Base-by-base conservation (phyloP, 495 filamentous ascomycete species). In the Platismatia glauca region DNA sequence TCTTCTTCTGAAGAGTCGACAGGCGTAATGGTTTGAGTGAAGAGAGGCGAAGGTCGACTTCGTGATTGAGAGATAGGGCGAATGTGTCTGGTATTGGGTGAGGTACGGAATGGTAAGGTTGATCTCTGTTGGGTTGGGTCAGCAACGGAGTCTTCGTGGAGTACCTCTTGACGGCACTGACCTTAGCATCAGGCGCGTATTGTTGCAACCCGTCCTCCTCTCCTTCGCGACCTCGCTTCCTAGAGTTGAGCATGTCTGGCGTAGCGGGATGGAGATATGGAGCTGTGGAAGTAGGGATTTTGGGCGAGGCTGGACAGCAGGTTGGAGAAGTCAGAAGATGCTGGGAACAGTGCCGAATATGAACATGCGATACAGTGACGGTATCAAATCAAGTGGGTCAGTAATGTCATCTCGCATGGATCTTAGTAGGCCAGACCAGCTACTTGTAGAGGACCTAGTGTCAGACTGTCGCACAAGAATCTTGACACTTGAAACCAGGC, bases 1-100 rank as follows among this genome's bases (percentile, higher is more conserved):
- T 75, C 74, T 48, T 80, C 75, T 35, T 78, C 76, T 1, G 73
- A 77, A 0, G 77, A 77, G 35, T 78, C 75, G 13, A 71, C 70
- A 0, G 76, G 78, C 5, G 76, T 78, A 18, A 77, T 62, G 6
- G 69, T 73, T 13, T 73, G 70, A 4, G 71, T 67, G 39, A 69
- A 69, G 37, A 69, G 50, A 12, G 65, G 69, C 15, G 63, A 22
- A 33, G 61, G 60, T 27, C 65, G 55, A n/a, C 66, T 39, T 35
- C 66, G 61, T 16, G 69, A 56, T 39, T 69, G 63, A 18, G 61
- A 65, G 31, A 63, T 53, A n/a, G 59, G 43, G 18, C 60, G 64
- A 39, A 55, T 60, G 43, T 69, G 69, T 37, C 62, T 60, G 8
- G 44, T 62, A 55, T 59, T 67, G 12, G 69, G 71, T 29, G 73